Evolutionary conservation across 192 early-diverging fungal species (phyloP).

Genomic region (Podila clonocystis): DNA sequence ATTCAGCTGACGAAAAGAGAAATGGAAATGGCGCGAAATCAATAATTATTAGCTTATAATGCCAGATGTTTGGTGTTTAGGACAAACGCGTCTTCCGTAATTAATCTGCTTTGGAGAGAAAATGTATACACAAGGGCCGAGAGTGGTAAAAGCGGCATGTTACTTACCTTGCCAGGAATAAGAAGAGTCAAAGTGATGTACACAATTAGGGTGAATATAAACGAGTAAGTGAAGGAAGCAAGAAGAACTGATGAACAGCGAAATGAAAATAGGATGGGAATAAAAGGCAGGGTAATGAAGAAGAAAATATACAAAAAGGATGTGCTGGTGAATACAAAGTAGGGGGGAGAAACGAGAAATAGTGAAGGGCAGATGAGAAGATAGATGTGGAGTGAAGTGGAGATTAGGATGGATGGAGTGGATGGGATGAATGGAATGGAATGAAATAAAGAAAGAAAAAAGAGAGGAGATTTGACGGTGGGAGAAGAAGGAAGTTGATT

Average conservation of each 20-base stretch:
- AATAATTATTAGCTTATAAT: neutral
- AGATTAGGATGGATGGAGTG: neutral
- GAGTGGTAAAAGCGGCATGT: too few species aligned
- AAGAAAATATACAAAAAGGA: neutral
- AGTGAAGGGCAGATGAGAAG: neutral
- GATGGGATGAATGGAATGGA: neutral
- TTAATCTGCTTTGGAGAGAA: too few species aligned
- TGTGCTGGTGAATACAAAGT: slow-evolving; percentile 1
- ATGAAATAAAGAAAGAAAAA: neutral
- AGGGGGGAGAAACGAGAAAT: neutral
- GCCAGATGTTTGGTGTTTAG: neutral
- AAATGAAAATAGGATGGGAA: neutral
- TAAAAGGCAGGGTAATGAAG: slow-evolving; percentile 1
- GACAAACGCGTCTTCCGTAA: too few species aligned
- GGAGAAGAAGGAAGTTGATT: neutral
- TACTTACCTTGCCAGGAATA: too few species aligned
- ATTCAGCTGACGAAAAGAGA: too few species aligned
- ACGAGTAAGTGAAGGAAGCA: neutral
- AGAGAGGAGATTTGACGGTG: neutral
- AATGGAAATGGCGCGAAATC: neutral
- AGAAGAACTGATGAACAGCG: neutral
- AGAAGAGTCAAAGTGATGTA: too few species aligned
- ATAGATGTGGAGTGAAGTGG: neutral
- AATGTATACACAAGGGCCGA: neutral
- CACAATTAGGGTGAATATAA: too few species aligned